Evolutionary conservation across 1,284 basidiomycete genomes (phyloP).

Genomic region (Cryptococcus maquisensis): DNA sequence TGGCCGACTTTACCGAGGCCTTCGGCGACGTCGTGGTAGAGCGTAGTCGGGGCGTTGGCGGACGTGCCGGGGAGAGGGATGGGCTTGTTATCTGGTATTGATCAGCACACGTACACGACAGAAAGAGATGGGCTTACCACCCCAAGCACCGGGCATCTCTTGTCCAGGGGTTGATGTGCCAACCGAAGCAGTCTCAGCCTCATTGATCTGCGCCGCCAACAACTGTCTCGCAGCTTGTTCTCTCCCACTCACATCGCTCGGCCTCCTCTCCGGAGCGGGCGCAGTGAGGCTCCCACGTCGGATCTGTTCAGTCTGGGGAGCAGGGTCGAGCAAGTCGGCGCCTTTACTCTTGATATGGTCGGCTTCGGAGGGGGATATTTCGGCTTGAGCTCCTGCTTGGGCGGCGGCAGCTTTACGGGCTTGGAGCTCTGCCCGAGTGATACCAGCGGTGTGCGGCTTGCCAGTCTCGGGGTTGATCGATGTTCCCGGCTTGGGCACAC

Average conservation of each 20-base stretch:
- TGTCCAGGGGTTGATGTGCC: slow-evolving; percentile 33
- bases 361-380: slow-evolving; percentile 3
- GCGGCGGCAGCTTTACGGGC: not conserved
- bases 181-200: not conserved
- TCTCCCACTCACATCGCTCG: slow-evolving; percentile 30
- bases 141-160: slow-evolving; percentile 44
- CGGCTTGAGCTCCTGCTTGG: not conserved
- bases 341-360: slow-evolving; percentile 11
- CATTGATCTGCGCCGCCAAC: not conserved
- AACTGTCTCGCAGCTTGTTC: slow-evolving; percentile 41
- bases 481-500: slow-evolving; percentile 25
- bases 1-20: slow-evolving; percentile 36
- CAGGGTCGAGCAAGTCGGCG: slow-evolving; percentile 15
- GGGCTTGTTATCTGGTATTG: slow-evolving; percentile 9
- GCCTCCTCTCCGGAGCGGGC: not conserved
- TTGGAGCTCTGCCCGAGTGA: slow-evolving; percentile 32
- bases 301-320: slow-evolving; percentile 6
- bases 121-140: slow-evolving; percentile 26
- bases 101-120: not conserved
- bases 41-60: slow-evolving; percentile 22
- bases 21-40: slow-evolving; percentile 36
- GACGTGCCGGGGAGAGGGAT: slow-evolving; percentile 24
- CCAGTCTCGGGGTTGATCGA: slow-evolving; percentile 36
- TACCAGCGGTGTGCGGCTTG: slow-evolving; percentile 32
- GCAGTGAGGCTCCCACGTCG: slow-evolving; percentile 3